Evolutionary conservation across 805 yeast species (phyloP), one percentile per base, ranked within the genome.

Genomic region (Limtongia smithiae): DNA sequence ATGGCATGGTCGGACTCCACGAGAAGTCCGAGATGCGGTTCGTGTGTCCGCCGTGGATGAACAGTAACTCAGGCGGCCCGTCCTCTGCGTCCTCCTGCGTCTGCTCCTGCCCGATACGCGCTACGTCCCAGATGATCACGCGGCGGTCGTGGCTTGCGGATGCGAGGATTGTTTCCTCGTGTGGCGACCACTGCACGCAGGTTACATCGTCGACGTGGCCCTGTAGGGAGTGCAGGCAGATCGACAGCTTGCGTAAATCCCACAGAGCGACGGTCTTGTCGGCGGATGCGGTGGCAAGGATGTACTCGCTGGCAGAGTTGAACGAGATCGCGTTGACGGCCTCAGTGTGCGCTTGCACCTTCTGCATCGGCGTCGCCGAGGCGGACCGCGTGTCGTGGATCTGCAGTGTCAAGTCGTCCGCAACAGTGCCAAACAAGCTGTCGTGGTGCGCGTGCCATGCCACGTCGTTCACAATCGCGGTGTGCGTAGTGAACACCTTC

Each of bases 41-140:
- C 2, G 89, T 79, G 68, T 88, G 96, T 11, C 96, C 96, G 14
- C 94, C 95, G 66, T 89, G 95, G 61, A 86, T 77, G 62, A 86
- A 88, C 21, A 69, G 68, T 49, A 88, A 74, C 64, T 88, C 83
- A 4, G 95, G 93, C 55, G 89, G 94, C 9, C 80, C 79, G 53
- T 76, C 78, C 31, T 75, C 75, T 25, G 75, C 74, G 54, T 77
- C 82, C 57, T 76, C 83, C 22, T 72, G 71, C 44, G 73, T 77
- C 50, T 78, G 78, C 47, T 75, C 79, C 41, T 71, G 72, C 44
- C 74, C 78, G 49, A 84, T 66, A 51, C 73, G 72, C 49, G 72
- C 70, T 55, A 88, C 70, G 60, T 88, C 88, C 96, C 96, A 88
- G 27, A 81, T 62, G 41, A 82, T 69, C 12, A 84, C 81, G 52